Percentiles rank a stretch among this genome's conserved stretches.
phyloP scores from a whole-genome alignment of 768 basidiomycete genomes.

The Boletus rubescentipes region DNA sequence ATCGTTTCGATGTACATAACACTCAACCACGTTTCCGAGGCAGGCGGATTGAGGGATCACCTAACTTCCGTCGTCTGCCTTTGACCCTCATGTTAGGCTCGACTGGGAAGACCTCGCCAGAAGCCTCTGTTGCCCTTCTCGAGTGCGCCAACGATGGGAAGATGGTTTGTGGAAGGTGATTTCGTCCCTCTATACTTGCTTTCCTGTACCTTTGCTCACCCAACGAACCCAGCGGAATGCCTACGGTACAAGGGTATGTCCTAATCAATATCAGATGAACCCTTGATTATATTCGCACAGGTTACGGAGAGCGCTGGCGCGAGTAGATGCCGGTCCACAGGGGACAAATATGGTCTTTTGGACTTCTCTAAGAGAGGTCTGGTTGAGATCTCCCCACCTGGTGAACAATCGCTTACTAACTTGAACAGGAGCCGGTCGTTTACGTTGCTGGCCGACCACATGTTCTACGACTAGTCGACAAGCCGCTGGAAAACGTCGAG shows the following conservation, averaged over 20 bases:
- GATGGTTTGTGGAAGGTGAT: slow-evolving; percentile 78
- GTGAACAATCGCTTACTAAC: not conserved
- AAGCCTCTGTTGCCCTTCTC: slow-evolving; percentile 35
- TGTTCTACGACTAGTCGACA: slow-evolving; percentile 83
- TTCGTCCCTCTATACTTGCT: not conserved
- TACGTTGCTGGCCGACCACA: slow-evolving; percentile 87
- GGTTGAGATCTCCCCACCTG: slow-evolving; percentile 6
- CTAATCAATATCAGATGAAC: not conserved
- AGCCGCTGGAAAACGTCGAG: slow-evolving; percentile 94
- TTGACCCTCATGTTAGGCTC: slow-evolving; percentile 46
- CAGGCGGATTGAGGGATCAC: slow-evolving; percentile 88
- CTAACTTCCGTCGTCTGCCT: slow-evolving; percentile 87
- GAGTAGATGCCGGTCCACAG: slow-evolving; percentile 79
- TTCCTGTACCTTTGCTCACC: slow-evolving; percentile 23
- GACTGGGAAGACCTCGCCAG: slow-evolving; percentile 27
- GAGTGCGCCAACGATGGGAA: slow-evolving; percentile 44
- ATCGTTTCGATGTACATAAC: not conserved
- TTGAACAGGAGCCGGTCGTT: slow-evolving; percentile 81
- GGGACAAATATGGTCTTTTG: slow-evolving; percentile 79
- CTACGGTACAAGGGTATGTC: slow-evolving; percentile 72
- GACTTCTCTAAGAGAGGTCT: slow-evolving; percentile 92
- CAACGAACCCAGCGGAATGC: slow-evolving; percentile 75
- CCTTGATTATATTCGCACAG: slow-evolving; percentile 37
- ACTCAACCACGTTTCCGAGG: slow-evolving; percentile 1
- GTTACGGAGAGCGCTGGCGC: slow-evolving; percentile 70